Evolutionary conservation across 495 filamentous ascomycete genomes (phyloP), one percentile per base, ranked within the genome.

Genomic region (Aspergillus nanangensis): DNA sequence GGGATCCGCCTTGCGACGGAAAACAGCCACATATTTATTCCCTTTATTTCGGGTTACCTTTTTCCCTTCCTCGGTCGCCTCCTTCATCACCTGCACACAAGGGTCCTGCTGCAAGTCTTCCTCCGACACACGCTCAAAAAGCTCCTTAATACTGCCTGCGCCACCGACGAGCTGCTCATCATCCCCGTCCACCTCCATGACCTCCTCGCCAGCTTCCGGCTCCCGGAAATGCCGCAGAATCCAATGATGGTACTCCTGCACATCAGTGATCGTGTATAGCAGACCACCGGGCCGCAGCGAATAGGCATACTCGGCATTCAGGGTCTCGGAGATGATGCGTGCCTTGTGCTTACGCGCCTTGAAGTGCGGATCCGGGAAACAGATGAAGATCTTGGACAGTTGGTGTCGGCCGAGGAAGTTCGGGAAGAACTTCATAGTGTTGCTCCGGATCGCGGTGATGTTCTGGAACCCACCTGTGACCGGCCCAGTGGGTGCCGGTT

Each of bases 331-430:
- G 18, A 98, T 84, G 57, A 98, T 98, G 5, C 93, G 72, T 44
- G 90, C 89, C 66, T 97, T 98, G 68, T 96, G 94, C 69, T 98
- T 98, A 40, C 92, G 81, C 19, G 85, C 80, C 71, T 98, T 98
- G 74, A 98, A 98, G 63, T 98, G 93, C 50, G 93, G 93, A 59
- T 98, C 93, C 0, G 93, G 93, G 67, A 98, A 98, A 71, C 93
- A 96, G 59, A 98, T 86, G 64, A 96, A 98, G 61, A 96, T 86
- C 62, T 90, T 92, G 44, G 76, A 77, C 22, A 98, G 80, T 60
- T 95, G 86, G 20, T 61, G 57, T 33, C 66, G 85, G 41, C 63
- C 67, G 72, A 97, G 96, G 75, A 96, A 94, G 62, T 97, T 96
- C 32, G 93, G 92, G 13, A 97, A 71, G 71, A 96, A 97, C 55